Conservation (phyloP, 352 stramenopile genomes). For the Globisporangium splendens region DNA sequence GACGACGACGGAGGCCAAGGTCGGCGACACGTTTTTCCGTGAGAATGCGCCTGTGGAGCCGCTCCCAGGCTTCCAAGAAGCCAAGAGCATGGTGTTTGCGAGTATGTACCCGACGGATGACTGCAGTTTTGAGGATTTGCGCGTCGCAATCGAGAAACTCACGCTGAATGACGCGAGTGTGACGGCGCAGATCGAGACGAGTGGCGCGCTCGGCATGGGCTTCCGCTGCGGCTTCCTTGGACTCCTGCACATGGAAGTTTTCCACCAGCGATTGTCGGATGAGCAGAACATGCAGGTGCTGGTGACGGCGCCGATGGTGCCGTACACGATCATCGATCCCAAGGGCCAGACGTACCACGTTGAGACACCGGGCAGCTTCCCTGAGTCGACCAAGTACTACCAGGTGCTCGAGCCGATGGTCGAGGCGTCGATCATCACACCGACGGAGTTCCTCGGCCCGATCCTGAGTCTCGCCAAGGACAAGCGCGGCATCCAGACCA, state of each 20-base stretch:
- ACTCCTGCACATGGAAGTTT: constrained; percentile 98
- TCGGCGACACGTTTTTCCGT: constrained; percentile 87
- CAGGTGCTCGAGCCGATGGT: constrained; percentile 95
- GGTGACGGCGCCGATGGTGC: constrained; percentile 97
- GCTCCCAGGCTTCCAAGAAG: constrained; percentile 79
- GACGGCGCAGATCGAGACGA: constrained; percentile 94
- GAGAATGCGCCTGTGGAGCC: constrained; percentile 57
- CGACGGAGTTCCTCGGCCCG: constrained; percentile 91
- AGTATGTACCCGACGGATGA: constrained; percentile 97
- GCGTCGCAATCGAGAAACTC: constrained; percentile 94
- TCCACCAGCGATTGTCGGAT: constrained; percentile 96
- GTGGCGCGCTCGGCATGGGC: constrained; percentile 92
- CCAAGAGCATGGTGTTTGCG: constrained; percentile 97
- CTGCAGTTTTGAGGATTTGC: constrained; percentile 95
- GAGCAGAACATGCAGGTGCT: constrained; percentile 98
- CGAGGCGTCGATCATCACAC: constrained; percentile 95
- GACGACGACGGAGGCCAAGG: constrained; percentile 94
- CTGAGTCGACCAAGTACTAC: constrained; percentile 84
- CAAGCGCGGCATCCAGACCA: constrained; percentile 87
- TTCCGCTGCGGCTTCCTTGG: constrained; percentile 97
- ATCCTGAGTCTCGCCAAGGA: constrained; percentile 95
- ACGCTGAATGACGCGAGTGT: constrained; percentile 98
- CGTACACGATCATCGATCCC: constrained; percentile 90
- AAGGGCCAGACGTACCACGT: constrained; percentile 39
- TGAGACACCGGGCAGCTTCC: constrained; percentile 76